A percentile compares a stretch with the other conserved stretches of the same genome.
These are phyloP conservation scores for Vanderwaltozyma polyspora DNA, from an alignment of 805 yeast species.

Conservation along the genomic window DNA sequence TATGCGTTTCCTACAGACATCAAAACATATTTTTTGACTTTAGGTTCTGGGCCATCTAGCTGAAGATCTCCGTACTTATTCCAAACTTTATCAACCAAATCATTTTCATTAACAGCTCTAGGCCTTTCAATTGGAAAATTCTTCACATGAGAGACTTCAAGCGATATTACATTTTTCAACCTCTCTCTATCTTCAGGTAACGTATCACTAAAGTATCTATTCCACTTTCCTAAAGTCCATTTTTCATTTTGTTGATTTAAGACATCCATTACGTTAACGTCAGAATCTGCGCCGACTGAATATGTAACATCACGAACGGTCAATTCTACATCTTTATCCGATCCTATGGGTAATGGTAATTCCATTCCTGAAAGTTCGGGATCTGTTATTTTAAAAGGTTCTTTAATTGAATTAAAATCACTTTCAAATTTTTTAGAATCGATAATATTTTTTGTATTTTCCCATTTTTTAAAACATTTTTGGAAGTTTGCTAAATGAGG, in stretches of 20 bases:
- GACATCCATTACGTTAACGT: slow-evolving; percentile 82
- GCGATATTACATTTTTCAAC: slow-evolving; percentile 67
- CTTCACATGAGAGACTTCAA: slow-evolving; percentile 57
- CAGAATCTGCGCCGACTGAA: slow-evolving; percentile 48
- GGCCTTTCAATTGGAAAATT: slow-evolving; percentile 56
- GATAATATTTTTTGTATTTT: slow-evolving; percentile 10
- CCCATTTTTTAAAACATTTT: slow-evolving; percentile 13
- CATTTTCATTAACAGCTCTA: slow-evolving; percentile 47
- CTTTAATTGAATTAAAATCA: slow-evolving; percentile 11
- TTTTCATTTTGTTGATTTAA: slow-evolving; percentile 52
- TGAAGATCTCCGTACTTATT: slow-evolving; percentile 13
- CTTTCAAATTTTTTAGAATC: slow-evolving; percentile 7
- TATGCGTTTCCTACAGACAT: slow-evolving; percentile 76
- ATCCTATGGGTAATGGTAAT: slow-evolving; percentile 5
- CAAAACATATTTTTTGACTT: slow-evolving; percentile 65
- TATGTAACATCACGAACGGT: slow-evolving; percentile 25
- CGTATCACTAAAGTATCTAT: slow-evolving; percentile 48
- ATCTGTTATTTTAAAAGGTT: slow-evolving; percentile 14
- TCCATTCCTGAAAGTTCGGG: slow-evolving; percentile 16
- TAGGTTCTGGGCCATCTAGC: slow-evolving; percentile 32
- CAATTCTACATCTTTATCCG: slow-evolving; percentile 4
- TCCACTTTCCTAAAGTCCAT: slow-evolving; percentile 69
- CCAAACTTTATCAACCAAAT: slow-evolving; percentile 65
- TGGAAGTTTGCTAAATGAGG: slow-evolving; percentile 35
- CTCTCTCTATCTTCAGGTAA: slow-evolving; percentile 42